Evolutionary conservation across 768 basidiomycete genomes (phyloP).

Genomic region (Lepiota subincarnata): DNA sequence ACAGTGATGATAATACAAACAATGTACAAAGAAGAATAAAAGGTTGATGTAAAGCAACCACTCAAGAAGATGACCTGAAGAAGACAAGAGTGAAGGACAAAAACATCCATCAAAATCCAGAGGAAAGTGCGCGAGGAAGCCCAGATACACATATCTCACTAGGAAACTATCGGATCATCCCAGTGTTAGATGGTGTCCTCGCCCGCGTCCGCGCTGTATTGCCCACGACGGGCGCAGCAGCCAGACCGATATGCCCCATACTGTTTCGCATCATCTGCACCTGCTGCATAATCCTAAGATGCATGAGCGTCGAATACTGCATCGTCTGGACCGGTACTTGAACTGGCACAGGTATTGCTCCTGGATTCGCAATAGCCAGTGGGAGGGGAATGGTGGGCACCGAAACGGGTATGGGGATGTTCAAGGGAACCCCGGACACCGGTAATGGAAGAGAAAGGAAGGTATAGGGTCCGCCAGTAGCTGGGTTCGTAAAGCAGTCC

Average conservation of each 20-base stretch:
- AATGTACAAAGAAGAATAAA: too few relatives aligned
- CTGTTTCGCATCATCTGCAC: slow-evolving; percentile 12
- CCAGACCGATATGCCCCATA: neutral
- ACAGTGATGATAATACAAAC: too few relatives aligned
- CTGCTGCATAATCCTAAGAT: slow-evolving; percentile 12
- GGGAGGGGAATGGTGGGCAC: neutral
- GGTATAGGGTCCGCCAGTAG: neutral
- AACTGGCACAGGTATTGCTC: neutral
- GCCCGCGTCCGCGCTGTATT: too few relatives aligned
- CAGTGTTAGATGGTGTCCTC: too few relatives aligned
- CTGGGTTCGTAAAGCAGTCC: neutral
- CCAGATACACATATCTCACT: too few relatives aligned
- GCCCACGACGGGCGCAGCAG: too few relatives aligned
- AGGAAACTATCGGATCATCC: too few relatives aligned
- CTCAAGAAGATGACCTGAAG: too few relatives aligned
- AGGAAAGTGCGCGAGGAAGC: too few relatives aligned
- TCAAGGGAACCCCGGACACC: neutral
- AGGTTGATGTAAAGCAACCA: too few relatives aligned
- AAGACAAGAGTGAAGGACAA: too few relatives aligned
- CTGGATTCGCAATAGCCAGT: neutral
- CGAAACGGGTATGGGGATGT: neutral
- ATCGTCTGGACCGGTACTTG: slow-evolving; percentile 6
- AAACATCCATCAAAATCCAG: too few relatives aligned
- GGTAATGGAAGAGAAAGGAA: neutral
- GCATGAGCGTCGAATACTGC: slow-evolving; percentile 12